A percentile compares a stretch with the other conserved stretches of the same genome.
phyloP scores from a whole-genome alignment of 2,329 filamentous ascomycete species.

The Alternaria alternata region DNA sequence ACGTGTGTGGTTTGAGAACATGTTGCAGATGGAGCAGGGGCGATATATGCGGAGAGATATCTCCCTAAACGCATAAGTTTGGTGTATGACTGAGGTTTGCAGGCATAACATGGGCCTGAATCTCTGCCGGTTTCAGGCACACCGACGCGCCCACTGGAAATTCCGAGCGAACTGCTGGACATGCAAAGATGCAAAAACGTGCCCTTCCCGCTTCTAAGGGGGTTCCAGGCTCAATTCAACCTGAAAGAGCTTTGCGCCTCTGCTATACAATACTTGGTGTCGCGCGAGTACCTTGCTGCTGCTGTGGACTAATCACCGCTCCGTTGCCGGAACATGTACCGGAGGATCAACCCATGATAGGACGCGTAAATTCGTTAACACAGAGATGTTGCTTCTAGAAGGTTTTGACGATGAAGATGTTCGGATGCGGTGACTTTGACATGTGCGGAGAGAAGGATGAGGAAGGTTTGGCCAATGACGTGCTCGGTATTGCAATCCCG shows the following conservation, averaged over 20 bases:
- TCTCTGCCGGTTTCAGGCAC: constrained; percentile 45
- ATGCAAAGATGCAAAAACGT: neutral
- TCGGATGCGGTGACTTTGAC: neutral
- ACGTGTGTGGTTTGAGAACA: constrained; percentile 45
- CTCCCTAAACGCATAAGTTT: constrained; percentile 50
- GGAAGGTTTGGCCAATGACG: constrained; percentile 29
- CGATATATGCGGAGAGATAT: constrained; percentile 28
- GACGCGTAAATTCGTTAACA: neutral
- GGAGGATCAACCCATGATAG: neutral
- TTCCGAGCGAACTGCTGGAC: constrained; percentile 4
- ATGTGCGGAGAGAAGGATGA: neutral
- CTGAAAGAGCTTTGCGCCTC: neutral
- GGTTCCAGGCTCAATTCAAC: neutral
- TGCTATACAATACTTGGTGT: neutral
- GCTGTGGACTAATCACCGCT: neutral
- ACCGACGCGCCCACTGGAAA: constrained; percentile 15
- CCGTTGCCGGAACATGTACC: neutral
- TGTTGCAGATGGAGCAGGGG: constrained; percentile 45
- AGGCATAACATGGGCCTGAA: constrained; percentile 34
- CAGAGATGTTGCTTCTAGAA: neutral
- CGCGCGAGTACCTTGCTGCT: neutral
- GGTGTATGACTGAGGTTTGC: constrained; percentile 39
- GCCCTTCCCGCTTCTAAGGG: neutral
- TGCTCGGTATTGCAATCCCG: constrained; percentile 29
- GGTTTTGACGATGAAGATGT: neutral